Base-by-base conservation (phyloP, 176 grass and related monocot species). In the Dactylis glomerata region DNA sequence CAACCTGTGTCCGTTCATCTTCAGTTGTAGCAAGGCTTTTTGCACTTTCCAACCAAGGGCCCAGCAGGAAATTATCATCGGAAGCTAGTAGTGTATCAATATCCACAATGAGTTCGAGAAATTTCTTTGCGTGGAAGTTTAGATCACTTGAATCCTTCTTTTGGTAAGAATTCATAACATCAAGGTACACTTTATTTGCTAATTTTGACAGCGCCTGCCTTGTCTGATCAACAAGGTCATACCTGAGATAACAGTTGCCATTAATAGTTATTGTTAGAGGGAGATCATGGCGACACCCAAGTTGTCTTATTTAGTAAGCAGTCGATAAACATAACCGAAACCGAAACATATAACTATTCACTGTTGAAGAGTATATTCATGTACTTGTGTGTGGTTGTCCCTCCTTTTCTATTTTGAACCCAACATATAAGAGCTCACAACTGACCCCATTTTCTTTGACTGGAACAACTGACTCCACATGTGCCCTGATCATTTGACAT, bases 151-250 rank as follows among this genome's bases (percentile, higher is more conserved):
- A 79, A 90, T 98, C 86, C 76, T 87, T 98, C 82, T 67, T 82
- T 66, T 79, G 67, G 82, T 95, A 98, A 1, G 91, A 84, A 27
- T 20, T 63, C 73, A 95, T 46, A 23, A 62, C 87, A 63, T 95
- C 93, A 78, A 93, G 76, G 82, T 93, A 98, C 44, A 95, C 91
- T 82, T 95, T 84, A 76, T 98, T 98, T 85, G 92, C 92, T 83
- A 95, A 87, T 82, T 98, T 98, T 83, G 96, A 98, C 42, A 98
- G 78, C 30, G 86, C 88, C 83, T 98, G 96, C 64, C 89, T 98
- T 81, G 92, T 87, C 77, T 92, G 80, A 82, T 98, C 96, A 44
- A 95, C 96, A 75, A 98, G 91, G 76, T 98, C 96, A 80, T 98
- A 98, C 89, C 96, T 98, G 87, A 8, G 13, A 50, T 76, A 81